These are phyloP conservation scores for Trypanosoma melophagium DNA, from an alignment of 208 protist species.

Conservation along the genomic window DNA sequence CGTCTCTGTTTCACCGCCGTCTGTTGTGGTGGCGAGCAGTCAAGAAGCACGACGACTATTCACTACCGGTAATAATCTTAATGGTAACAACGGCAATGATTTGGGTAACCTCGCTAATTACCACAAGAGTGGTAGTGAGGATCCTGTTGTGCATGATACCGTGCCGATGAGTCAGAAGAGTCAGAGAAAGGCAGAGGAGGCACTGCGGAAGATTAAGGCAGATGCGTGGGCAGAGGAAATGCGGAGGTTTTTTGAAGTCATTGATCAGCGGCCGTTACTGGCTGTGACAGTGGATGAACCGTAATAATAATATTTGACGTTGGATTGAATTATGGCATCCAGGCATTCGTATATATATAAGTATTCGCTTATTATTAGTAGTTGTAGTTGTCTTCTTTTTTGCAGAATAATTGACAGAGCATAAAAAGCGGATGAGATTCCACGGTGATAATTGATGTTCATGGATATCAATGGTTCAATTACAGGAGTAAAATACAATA, in stretches of 20 bases:
- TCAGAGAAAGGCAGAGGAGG: conserved; percentile 4
- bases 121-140: too few species aligned
- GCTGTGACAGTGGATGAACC: conserved; percentile 22
- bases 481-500: background rate
- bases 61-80: background rate
- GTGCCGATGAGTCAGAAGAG: background rate
- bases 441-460: too few species aligned
- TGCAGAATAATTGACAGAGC: too few species aligned
- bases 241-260: conserved; percentile 60
- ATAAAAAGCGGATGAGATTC: too few species aligned
- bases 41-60: background rate
- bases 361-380: background rate
- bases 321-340: background rate
- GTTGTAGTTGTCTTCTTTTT: too few species aligned
- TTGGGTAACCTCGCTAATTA: too few species aligned
- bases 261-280: conserved; percentile 56
- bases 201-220: conserved; percentile 21
- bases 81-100: too few species aligned
- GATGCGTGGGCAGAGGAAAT: conserved; percentile 48
- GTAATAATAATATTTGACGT: background rate
- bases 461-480: too few species aligned
- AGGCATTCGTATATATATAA: background rate
- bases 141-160: background rate
- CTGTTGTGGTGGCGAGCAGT: background rate
- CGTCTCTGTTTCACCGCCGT: background rate